These are phyloP conservation scores for Lentinula aciculospora DNA, from an alignment of 768 basidiomycete genomes.

Conservation along the genomic window DNA sequence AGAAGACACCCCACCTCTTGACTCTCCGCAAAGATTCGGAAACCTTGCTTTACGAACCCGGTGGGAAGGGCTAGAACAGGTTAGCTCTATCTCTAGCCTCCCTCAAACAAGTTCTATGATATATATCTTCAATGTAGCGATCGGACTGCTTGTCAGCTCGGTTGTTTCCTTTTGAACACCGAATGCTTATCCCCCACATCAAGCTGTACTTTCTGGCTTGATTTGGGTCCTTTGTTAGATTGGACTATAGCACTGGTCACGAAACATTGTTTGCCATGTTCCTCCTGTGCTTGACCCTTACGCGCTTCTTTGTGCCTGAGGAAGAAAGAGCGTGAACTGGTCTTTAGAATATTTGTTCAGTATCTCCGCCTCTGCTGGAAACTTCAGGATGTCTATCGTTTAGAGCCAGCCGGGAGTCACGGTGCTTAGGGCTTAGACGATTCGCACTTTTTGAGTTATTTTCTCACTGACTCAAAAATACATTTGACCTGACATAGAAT, in stretches of 20 bases:
- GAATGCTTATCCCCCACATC: constrained; percentile 51
- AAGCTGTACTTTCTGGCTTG: constrained; percentile 75
- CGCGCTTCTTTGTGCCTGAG: constrained; percentile 56
- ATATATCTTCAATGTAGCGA: constrained; percentile 32
- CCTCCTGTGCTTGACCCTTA: constrained; percentile 64
- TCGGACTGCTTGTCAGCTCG: constrained; percentile 41
- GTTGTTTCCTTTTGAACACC: constrained; percentile 42
- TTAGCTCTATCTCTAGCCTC: constrained; percentile 22
- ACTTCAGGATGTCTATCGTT: constrained; percentile 81
- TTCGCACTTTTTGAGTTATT: constrained; percentile 80
- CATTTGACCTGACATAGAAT: constrained; percentile 10
- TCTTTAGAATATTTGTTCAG: constrained; percentile 61
- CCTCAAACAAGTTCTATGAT: not conserved
- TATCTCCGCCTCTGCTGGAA: constrained; percentile 82
- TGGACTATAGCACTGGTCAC: constrained; percentile 98
- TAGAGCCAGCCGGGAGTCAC: constrained; percentile 96
- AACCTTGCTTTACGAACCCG: constrained; percentile 88
- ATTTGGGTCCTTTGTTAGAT: constrained; percentile 85
- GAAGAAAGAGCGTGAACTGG: constrained; percentile 57
- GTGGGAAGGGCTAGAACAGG: constrained; percentile 75
- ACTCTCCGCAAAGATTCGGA: constrained; percentile 81
- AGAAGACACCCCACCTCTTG: constrained; percentile 69
- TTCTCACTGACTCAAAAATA: not conserved
- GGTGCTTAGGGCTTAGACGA: constrained; percentile 99
- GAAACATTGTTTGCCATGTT: constrained; percentile 86